phyloP scores from a whole-genome alignment of 805 yeast species.

The Sugiyamaella mastotermitis region DNA sequence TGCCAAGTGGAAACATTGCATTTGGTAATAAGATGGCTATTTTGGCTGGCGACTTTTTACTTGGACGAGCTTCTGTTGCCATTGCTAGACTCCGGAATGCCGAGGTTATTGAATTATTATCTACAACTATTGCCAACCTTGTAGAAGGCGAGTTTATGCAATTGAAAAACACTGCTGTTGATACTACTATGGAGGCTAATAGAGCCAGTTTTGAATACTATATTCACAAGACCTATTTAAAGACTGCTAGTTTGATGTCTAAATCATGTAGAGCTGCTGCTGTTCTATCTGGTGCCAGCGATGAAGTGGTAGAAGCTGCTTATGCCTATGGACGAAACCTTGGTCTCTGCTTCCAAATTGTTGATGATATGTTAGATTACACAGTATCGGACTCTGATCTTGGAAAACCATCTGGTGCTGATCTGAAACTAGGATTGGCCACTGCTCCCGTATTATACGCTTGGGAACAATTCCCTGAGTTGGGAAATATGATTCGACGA shows the following conservation, averaged over 20 bases:
- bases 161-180: conserved; percentile 80
- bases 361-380: conserved; percentile 93
- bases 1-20: conserved; percentile 87
- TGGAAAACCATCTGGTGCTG: conserved; percentile 97
- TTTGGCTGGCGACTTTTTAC: conserved; percentile 89
- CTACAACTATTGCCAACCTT: conserved; percentile 92
- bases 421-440: conserved; percentile 86
- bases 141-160: conserved; percentile 99
- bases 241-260: conserved; percentile 91
- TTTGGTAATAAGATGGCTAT: conserved; percentile 97
- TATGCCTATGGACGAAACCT: conserved; percentile 89
- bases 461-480: conserved; percentile 80
- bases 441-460: conserved; percentile 96
- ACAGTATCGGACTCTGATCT: conserved; percentile 77
- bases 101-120: conserved; percentile 93
- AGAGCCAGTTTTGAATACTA: conserved; percentile 84
- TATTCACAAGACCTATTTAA: conserved; percentile 88
- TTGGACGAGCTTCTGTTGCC: conserved; percentile 95
- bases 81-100: conserved; percentile 89
- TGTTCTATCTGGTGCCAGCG: conserved; percentile 78
- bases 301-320: conserved; percentile 70
- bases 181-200: conserved; percentile 43
- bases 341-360: conserved; percentile 92
- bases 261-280: conserved; percentile 92
- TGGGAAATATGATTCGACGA: conserved; percentile 78